Evolutionary conservation across 441 rosid species (phyloP), one percentile per base, ranked within the genome.

Genomic region (Populus hybrid): DNA sequence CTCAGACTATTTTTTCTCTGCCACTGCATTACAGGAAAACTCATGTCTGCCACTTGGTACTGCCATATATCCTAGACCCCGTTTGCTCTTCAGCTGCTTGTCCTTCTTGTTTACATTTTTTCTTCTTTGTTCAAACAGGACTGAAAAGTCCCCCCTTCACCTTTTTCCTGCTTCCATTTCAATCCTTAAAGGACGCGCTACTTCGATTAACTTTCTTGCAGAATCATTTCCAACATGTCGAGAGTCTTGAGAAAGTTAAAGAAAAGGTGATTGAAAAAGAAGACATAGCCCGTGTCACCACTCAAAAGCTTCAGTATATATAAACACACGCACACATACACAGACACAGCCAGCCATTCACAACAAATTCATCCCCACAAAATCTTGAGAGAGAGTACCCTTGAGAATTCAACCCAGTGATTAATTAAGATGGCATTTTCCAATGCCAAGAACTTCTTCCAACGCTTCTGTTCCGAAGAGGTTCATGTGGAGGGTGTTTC

Each of bases 391-490:
- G 14, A 11, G 18, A 77, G 75, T 40, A 53, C 36, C 38, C 71
- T 65, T n/a, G 53, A 65, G 33, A 28, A 9, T 53, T 73, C 68
- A 66, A 74, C 64, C 42, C 64, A 72, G 53, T 45, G 11, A 45
- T 45, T 45, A 12, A 3, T 14, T 76, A 79, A 79, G 18, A 95
- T 95, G 99, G 77, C 94, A 0, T 74, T 88, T 69, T 83, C 90
- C 78, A 66, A 91, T 69, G 77, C 86, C 50, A 86, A 86, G 85
- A 87, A 79, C 76, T 93, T 93, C 97, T 88, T 94, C 81, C 87
- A 80, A 68, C 85, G 99, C 72, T 95, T 96, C 86, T 96, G 94
- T 66, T 80, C 79, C 1, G 97, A 93, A 18, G 97, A 88, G 63
- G 88, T 85, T 74, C 91, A 79, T 64, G 79, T 76, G 81, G 88